Evolutionary conservation across 106 monocot species (phyloP).

Genomic region (Acorus calamus): DNA sequence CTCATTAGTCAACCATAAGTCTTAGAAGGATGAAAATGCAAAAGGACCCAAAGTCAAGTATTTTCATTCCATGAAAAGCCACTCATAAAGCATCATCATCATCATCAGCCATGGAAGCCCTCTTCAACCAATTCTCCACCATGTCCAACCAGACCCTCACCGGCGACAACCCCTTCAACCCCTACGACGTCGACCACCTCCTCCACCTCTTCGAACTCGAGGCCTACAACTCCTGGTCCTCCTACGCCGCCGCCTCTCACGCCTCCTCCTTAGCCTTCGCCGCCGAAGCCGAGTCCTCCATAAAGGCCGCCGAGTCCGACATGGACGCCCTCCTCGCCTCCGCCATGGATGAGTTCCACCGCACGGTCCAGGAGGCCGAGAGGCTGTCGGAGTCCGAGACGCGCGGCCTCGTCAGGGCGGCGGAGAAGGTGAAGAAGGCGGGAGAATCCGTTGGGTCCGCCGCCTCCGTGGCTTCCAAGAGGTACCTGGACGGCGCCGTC

Average conservation of each 20-base stretch:
- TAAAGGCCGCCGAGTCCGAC: conserved; percentile 24
- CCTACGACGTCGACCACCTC: conserved; percentile 22
- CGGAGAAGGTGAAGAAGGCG: conserved; percentile 4
- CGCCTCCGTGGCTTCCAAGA: conserved; percentile 14
- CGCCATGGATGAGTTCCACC: conserved; percentile 18
- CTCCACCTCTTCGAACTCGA: conserved; percentile 32
- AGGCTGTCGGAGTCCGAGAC: conserved; percentile 8
- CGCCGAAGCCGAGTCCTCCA: conserved; percentile 10
- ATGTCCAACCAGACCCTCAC: conserved; percentile 18
- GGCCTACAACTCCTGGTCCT: conserved; percentile 17
- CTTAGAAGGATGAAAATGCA: too few relatives aligned
- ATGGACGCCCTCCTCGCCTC: conserved; percentile 27
- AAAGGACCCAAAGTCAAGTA: too few relatives aligned
- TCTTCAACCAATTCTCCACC: conserved; percentile 32
- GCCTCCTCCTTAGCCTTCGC: not conserved
- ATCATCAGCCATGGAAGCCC: conserved; percentile 19
- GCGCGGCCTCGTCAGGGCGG: conserved; percentile 4
- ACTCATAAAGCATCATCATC: too few relatives aligned
- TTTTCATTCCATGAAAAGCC: too few relatives aligned
- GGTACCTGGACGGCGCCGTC: conserved; percentile 23
- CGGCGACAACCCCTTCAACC: conserved; percentile 26
- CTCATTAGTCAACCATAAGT: too few relatives aligned
- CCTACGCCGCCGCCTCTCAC: conserved; percentile 17
- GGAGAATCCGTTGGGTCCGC: conserved; percentile 8
- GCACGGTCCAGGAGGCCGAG: conserved; percentile 3